These are phyloP conservation scores for Eucalyptus marginata DNA, from an alignment of 345 rosid species.

Conservation along the genomic window DNA sequence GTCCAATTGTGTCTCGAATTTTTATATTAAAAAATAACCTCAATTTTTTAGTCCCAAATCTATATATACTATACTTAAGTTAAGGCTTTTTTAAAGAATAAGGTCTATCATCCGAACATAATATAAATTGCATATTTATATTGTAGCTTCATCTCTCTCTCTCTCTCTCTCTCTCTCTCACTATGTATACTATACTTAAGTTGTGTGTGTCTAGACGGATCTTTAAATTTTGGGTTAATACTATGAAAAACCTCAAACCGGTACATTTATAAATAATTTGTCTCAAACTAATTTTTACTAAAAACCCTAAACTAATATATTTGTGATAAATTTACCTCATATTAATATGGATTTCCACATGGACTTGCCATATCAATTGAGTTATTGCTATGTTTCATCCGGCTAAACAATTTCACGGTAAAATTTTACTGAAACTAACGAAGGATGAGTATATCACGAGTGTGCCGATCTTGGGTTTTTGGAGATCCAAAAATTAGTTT, in stretches of 20 bases:
- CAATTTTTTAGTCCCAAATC: too few relatives aligned
- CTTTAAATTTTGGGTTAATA: too few relatives aligned
- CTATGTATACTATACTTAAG: not conserved
- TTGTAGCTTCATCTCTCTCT: not conserved
- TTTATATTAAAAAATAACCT: too few relatives aligned
- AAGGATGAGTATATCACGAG: not conserved
- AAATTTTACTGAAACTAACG: too few relatives aligned
- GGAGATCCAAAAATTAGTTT: too few relatives aligned
- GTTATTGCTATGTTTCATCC: not conserved
- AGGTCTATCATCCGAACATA: not conserved
- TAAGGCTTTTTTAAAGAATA: too few relatives aligned
- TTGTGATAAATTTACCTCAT: not conserved
- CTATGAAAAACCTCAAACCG: not conserved
- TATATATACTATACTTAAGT: too few relatives aligned
- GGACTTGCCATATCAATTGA: not conserved
- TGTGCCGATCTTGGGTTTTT: not conserved
- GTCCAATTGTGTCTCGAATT: too few relatives aligned
- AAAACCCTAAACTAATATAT: not conserved
- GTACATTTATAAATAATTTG: too few relatives aligned
- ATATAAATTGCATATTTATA: not conserved
- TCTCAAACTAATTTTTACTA: not conserved
- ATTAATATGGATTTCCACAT: not conserved
- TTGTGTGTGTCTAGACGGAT: too few relatives aligned
- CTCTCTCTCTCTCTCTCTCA: not conserved
- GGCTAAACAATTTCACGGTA: not conserved